Base-by-base conservation (phyloP, 768 basidiomycete species). In the Tubosaeta sp. region DNA sequence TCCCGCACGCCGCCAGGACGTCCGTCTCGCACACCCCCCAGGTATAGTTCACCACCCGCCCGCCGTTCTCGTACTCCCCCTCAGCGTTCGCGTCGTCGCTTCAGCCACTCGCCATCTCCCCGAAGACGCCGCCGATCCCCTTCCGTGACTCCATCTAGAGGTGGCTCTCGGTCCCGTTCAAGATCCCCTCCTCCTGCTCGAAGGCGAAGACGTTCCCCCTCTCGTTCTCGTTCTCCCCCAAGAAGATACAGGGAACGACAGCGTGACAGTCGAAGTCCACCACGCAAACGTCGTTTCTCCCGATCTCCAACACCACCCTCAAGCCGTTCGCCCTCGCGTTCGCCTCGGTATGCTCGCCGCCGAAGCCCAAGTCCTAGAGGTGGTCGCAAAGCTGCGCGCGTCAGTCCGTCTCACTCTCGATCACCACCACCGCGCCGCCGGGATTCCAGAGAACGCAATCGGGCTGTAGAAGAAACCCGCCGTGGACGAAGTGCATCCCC, bases 241-340 rank as follows among this genome's bases (percentile, higher is more conserved):
- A 58, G 66, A 59, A 57, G 55, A 26, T 60, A 38, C 46, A 61
- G 57, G 38, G 66, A 59, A 6, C 57, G 53, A 46, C 59, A 54
- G n/a, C 66, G 66, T 32, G 62, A 59, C n/a, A 68, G 66, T 27
- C 65, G 70, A 52, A 55, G 65, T 63, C 43, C 71, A 48, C 60
- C 64, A 3, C 64, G 67, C 32, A 74, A 73, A 14, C 73, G 76
- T n/a, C 72, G 69, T 11, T 74, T 69, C 58, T 67, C 81, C 62
- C 65, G 79, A 64, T 66, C 82, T 10, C 74, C 71, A 14, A 79
- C 83, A 1, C 70, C 70, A 6, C 74, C 81, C 2, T 82, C 80
- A 7, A 73, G 73, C 42, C 72, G 74, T 35, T 72, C 72, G 7
- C 64, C 55, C 27, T 59, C 71, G 0, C 59, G 58, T 13, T 65